These are phyloP conservation scores for Aspergillus sp. DNA, from an alignment of 2,329 filamentous ascomycete species.

Conservation along the genomic window DNA sequence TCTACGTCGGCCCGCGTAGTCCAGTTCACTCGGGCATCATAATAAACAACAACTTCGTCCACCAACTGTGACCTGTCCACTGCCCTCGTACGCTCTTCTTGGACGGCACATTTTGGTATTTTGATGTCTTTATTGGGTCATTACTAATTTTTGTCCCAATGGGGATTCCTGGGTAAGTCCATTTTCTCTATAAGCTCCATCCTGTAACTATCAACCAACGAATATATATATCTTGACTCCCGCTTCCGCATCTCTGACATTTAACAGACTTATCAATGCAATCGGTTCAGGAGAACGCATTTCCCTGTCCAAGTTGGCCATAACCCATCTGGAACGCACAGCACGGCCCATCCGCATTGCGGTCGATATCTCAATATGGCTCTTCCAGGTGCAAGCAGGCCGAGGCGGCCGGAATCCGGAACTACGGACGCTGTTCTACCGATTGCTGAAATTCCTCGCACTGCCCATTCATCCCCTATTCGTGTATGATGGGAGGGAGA, in stretches of 20 bases:
- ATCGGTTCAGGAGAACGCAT: conserved; percentile 78
- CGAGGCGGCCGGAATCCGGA: conserved; percentile 87
- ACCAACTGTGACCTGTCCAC: background rate
- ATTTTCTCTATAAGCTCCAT: background rate
- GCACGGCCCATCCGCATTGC: conserved; percentile 78
- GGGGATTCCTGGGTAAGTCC: conserved; percentile 47
- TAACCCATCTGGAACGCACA: conserved; percentile 70
- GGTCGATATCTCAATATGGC: conserved; percentile 95
- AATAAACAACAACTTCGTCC: conserved; percentile 11
- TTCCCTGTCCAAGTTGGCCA: conserved; percentile 77
- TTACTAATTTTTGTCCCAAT: conserved; percentile 24
- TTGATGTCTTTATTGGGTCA: conserved; percentile 7
- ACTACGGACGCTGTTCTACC: conserved; percentile 87
- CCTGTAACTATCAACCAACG: background rate
- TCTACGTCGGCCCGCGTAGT: conserved; percentile 35
- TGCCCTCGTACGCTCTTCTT: background rate
- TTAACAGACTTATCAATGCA: conserved; percentile 77
- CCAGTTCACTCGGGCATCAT: conserved; percentile 26
- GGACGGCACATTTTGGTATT: background rate
- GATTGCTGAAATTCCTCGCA: conserved; percentile 72
- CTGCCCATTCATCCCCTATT: conserved; percentile 84
- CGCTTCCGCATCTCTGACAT: conserved; percentile 14
- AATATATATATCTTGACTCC: conserved; percentile 11
- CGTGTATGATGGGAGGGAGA: conserved; percentile 84
- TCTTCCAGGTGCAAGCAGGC: conserved; percentile 86